Conservation (phyloP, 2,329 filamentous ascomycete species). For the Aspergillus aculeatus region DNA sequence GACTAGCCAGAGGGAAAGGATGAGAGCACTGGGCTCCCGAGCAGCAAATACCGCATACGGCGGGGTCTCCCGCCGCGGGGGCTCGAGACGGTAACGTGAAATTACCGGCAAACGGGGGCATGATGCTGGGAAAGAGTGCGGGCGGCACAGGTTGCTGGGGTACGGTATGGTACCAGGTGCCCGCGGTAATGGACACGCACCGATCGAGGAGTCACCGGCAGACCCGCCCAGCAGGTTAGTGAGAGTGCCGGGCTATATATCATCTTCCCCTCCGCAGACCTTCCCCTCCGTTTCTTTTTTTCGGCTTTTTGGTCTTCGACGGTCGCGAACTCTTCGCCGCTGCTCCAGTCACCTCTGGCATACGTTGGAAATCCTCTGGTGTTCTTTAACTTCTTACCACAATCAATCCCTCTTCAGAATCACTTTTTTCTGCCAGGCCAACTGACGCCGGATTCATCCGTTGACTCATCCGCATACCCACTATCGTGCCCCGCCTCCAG, state of each 20-base stretch:
- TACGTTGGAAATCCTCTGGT: slow-evolving; percentile 7
- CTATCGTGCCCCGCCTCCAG: background rate
- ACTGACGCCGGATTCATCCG: background rate
- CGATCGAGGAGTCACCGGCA: slow-evolving; percentile 13
- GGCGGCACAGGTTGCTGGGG: background rate
- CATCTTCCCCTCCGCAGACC: slow-evolving; percentile 14
- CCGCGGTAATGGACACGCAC: background rate
- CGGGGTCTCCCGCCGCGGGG: background rate
- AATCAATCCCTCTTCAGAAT: slow-evolving; percentile 6
- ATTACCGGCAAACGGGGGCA: slow-evolving; percentile 4
- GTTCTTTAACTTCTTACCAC: background rate
- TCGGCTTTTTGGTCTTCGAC: slow-evolving; percentile 29
- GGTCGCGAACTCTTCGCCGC: slow-evolving; percentile 27
- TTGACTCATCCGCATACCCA: slow-evolving; percentile 1
- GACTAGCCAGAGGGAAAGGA: background rate
- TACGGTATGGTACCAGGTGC: slow-evolving; percentile 2
- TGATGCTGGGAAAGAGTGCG: background rate
- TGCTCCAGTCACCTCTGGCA: slow-evolving; percentile 22
- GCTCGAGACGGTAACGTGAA: background rate
- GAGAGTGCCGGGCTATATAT: slow-evolving; percentile 13
- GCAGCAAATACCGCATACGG: slow-evolving; percentile 17
- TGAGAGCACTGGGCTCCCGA: slow-evolving; percentile 9
- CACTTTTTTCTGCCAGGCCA: background rate
- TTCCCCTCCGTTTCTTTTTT: slow-evolving; percentile 23
- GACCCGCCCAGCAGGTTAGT: background rate